Evolutionary conservation across 2,329 filamentous ascomycete species (phyloP), one percentile per base, ranked within the genome.

Genomic region (Scedosporium dehoogii): DNA sequence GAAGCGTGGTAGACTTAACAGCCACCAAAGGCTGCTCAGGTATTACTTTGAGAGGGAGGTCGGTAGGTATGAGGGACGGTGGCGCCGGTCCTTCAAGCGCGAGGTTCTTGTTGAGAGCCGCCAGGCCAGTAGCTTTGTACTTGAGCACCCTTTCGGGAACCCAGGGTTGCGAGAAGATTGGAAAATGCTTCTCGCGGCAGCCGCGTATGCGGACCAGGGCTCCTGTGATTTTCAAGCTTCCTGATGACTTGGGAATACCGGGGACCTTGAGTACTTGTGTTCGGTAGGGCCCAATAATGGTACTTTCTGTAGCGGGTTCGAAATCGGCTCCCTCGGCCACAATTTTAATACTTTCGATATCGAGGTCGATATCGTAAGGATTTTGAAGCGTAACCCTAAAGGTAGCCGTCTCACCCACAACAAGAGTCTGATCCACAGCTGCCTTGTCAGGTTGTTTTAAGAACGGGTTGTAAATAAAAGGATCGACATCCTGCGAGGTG

Each of bases 381-480:
- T 99, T 99, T 70, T 97, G 94, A 18, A 99, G 78, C 1, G 89
- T 92, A 33, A 97, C 82, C 67, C 84, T 83, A 73, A 97, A 96
- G 3, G 83, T 85, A 2, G 90, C 87, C 63, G 84, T 76, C 72
- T 97, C 92, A 16, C 86, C 87, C 4, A 90, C 86, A 21, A 97
- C 90, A 33, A 97, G 78, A 1, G 91, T 82, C 63, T 81, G 82
- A 63, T 92, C 86, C 12, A 83, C 78, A 1, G 80, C 78, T 25
- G 81, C 81, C 60, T 87, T 81, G 51, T 85, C 81, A 0, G 81
- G 75, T 61, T 81, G 81, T 73, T 92, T 91, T 21, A 92, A 76
- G 69, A 97, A 97, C 0, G 94, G 91, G 69, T 97, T 97, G 71
- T 97, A 96, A 63, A 99, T 90, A 68, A 99, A 96, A 0, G 94